Percentiles rank a stretch among this genome's conserved stretches.
Conservation (phyloP, 2,329 filamentous ascomycete genomes). For the Talaromyces funiculosus region DNA sequence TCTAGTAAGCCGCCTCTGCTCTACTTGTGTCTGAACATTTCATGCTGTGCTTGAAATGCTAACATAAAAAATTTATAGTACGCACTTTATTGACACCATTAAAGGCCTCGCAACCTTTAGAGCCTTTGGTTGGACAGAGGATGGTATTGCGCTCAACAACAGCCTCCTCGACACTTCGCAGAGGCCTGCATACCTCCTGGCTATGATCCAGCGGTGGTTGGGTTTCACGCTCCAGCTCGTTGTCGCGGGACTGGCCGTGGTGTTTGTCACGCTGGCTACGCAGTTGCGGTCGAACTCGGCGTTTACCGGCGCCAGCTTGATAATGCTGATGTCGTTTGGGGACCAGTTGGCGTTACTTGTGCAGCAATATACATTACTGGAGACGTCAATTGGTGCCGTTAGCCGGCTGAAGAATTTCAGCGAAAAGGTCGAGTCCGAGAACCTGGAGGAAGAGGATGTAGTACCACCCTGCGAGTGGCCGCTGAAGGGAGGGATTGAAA, state of each 20-base stretch:
- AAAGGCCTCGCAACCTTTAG: constrained; percentile 52
- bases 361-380: constrained; percentile 39
- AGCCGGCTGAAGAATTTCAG: constrained; percentile 50
- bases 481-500: neutral
- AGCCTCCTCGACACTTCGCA: constrained; percentile 50
- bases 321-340: neutral
- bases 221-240: constrained; percentile 46
- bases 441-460: constrained; percentile 17
- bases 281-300: constrained; percentile 25
- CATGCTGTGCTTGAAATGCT: neutral
- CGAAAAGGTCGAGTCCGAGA: constrained; percentile 39
- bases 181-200: constrained; percentile 52
- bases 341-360: neutral
- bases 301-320: neutral
- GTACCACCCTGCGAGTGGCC: neutral
- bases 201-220: constrained; percentile 55
- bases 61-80: neutral
- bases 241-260: constrained; percentile 44
- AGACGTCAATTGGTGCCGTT: constrained; percentile 54
- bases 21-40: neutral
- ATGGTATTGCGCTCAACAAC: constrained; percentile 42
- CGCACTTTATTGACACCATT: constrained; percentile 40
- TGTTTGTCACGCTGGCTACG: constrained; percentile 43
- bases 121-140: constrained; percentile 43
- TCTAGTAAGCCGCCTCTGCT: constrained; percentile 27